Evolutionary conservation across 2,329 filamentous ascomycete species (phyloP).

Genomic region (Chalaropsis ovoidea): DNA sequence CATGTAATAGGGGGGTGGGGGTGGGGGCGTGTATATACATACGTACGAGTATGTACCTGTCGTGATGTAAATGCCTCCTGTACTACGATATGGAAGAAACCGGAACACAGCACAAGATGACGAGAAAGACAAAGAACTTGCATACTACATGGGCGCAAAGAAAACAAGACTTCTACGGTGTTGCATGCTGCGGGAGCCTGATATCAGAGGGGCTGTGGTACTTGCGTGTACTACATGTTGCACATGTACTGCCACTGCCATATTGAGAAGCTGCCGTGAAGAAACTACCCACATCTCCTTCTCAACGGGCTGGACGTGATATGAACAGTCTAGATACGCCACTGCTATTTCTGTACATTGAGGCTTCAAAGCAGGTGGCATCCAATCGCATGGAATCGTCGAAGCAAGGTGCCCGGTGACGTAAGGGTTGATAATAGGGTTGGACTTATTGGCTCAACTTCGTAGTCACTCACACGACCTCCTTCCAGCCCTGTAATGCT

Average conservation of each 20-base stretch:
- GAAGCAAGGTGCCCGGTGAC: neutral
- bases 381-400: no score
- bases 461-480: constrained; percentile 12
- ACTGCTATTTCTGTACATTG: no score
- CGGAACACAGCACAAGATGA: constrained; percentile 12
- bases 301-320: no score
- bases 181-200: neutral
- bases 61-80: neutral
- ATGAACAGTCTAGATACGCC: no score
- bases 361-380: no score
- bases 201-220: neutral
- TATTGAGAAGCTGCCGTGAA: neutral
- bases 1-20: neutral
- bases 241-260: neutral
- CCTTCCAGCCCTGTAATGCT: constrained; percentile 1
- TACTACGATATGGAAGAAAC: constrained; percentile 19
- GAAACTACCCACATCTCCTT: neutral
- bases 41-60: neutral
- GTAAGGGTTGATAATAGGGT: neutral
- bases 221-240: neutral
- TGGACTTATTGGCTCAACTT: neutral
- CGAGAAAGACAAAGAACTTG: neutral
- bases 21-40: neutral
- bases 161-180: neutral
- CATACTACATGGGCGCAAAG: neutral